phyloP scores from a whole-genome alignment of 306 rosid species.

The Styphnolobium japonicum region DNA sequence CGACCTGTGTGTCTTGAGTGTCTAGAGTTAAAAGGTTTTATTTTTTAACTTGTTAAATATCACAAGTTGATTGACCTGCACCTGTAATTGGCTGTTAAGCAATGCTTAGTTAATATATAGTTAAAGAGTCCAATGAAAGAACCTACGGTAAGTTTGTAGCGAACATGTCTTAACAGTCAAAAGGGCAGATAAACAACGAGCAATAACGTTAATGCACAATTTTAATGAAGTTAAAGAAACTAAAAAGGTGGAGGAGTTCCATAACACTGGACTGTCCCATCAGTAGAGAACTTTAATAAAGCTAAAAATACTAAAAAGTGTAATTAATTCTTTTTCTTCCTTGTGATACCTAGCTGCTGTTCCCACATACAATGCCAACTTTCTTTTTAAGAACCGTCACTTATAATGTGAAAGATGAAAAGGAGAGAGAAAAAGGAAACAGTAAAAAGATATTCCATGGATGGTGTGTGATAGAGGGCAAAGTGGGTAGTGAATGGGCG shows the following conservation, averaged over 20 bases:
- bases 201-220: too few relatives aligned
- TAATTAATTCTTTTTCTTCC: too few relatives aligned
- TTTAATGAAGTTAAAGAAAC: too few relatives aligned
- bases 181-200: too few relatives aligned
- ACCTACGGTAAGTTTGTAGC: background rate
- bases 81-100: slow-evolving; percentile 21
- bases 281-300: too few relatives aligned
- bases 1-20: slow-evolving; percentile 24
- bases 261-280: too few relatives aligned
- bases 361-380: too few relatives aligned
- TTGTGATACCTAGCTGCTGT: too few relatives aligned
- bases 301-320: too few relatives aligned
- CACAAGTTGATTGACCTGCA: slow-evolving; percentile 21
- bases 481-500: background rate
- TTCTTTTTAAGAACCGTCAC: background rate
- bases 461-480: background rate
- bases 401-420: background rate
- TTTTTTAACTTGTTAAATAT: background rate
- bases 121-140: background rate
- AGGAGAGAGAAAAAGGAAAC: too few relatives aligned
- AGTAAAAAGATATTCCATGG: too few relatives aligned
- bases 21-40: slow-evolving; percentile 28
- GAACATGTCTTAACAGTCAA: background rate
- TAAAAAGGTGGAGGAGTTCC: too few relatives aligned
- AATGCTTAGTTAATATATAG: background rate